Conservation (phyloP, 306 rosid species). For the Abrus pulchellus region DNA sequence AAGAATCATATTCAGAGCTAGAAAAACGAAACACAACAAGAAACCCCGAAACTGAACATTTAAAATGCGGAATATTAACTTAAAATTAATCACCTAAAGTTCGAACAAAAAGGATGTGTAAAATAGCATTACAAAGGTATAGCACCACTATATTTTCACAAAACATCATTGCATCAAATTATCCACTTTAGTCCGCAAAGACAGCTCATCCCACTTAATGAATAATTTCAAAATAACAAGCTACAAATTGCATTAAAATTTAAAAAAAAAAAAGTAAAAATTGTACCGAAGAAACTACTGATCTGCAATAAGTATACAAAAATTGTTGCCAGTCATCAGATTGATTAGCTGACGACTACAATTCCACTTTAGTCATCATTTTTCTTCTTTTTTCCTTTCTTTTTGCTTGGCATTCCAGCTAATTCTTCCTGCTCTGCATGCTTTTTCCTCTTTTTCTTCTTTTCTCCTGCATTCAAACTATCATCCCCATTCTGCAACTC, state of each 20-base stretch:
- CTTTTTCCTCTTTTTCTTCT: constrained; percentile 60
- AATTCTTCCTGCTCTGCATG: constrained; percentile 44
- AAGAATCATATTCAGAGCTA: not conserved
- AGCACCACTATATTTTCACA: constrained; percentile 21
- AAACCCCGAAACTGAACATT: too few relatives aligned
- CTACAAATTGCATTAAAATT: constrained; percentile 37
- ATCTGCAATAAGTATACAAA: constrained; percentile 47
- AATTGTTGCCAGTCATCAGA: constrained; percentile 46
- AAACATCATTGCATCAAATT: constrained; percentile 30
- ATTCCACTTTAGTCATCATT: constrained; percentile 11
- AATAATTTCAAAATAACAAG: constrained; percentile 33
- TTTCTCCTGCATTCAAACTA: constrained; percentile 46
- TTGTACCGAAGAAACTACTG: constrained; percentile 40
- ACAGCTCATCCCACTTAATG: constrained; percentile 19
- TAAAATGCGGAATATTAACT: too few relatives aligned
- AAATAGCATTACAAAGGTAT: not conserved
- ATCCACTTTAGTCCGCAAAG: constrained; percentile 32
- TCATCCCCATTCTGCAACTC: constrained; percentile 55
- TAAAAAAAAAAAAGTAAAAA: constrained; percentile 1
- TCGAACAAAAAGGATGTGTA: not conserved
- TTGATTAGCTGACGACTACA: constrained; percentile 26
- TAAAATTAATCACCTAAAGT: not conserved
- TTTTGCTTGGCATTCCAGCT: constrained; percentile 49
- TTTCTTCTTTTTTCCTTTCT: constrained; percentile 59
- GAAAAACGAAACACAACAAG: too few relatives aligned